These are phyloP conservation scores for Fraxinus sp. DNA, from an alignment of 305 asterid genomes.

Conservation along the genomic window DNA sequence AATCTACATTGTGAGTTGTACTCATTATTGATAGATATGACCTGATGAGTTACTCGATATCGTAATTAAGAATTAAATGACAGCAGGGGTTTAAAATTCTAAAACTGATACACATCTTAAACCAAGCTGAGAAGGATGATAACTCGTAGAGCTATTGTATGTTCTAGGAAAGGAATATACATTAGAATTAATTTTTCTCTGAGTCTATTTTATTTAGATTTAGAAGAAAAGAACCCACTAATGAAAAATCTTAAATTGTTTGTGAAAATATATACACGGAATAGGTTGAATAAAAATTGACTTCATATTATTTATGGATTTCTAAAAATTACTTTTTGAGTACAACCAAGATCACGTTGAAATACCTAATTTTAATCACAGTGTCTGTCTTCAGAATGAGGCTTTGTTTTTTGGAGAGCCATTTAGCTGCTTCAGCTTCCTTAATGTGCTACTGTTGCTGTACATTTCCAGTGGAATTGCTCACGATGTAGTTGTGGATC, in stretches of 20 bases:
- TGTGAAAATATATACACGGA: background rate
- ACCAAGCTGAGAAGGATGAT: background rate
- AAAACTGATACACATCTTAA: background rate
- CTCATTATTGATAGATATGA: background rate
- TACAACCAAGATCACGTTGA: background rate
- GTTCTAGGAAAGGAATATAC: background rate
- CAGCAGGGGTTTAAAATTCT: background rate
- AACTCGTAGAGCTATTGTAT: background rate
- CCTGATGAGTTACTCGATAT: background rate
- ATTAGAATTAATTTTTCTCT: background rate
- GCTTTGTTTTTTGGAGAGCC: background rate
- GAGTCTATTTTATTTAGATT: constrained; percentile 9
- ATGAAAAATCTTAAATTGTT: constrained; percentile 23
- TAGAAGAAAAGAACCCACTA: constrained; percentile 31
- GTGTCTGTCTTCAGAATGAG: background rate
- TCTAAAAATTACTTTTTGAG: background rate
- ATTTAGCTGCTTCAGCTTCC: background rate
- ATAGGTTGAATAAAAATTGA: background rate
- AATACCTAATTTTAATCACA: background rate
- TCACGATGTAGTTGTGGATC: background rate
- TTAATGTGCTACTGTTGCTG: background rate
- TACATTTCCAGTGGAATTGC: background rate
- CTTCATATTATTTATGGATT: background rate
- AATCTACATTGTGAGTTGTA: background rate
- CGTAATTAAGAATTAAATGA: background rate